Percentiles rank a stretch among this genome's conserved stretches.
phyloP scores from a whole-genome alignment of 306 rosid genomes.

The Vicia sativa region DNA sequence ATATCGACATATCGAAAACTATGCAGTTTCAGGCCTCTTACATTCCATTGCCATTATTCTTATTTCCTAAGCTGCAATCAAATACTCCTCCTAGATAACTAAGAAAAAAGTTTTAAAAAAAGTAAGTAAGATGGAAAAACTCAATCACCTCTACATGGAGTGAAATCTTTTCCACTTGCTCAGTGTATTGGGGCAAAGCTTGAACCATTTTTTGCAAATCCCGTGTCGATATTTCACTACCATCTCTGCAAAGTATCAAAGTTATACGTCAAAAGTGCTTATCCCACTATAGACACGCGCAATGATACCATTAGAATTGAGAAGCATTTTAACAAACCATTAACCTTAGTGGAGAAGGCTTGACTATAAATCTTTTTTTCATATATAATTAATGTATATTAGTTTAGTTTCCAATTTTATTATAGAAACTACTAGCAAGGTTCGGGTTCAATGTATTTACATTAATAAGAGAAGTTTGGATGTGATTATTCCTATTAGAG shows the following conservation, averaged over 20 bases:
- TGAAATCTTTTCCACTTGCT: conserved; percentile 89
- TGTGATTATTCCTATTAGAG: not conserved
- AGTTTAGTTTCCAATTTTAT: not conserved
- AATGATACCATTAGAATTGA: not conserved
- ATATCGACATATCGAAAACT: conserved; percentile 21
- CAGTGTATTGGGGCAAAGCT: conserved; percentile 95
- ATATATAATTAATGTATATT: not conserved
- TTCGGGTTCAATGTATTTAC: not conserved
- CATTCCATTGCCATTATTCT: conserved; percentile 23
- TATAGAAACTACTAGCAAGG: not conserved
- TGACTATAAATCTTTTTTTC: not conserved
- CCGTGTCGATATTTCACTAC: conserved; percentile 79
- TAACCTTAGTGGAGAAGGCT: not conserved
- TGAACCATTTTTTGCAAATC: conserved; percentile 98
- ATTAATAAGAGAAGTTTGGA: not conserved
- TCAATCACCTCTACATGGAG: conserved; percentile 88
- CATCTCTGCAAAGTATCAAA: conserved; percentile 64
- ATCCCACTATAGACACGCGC: not conserved
- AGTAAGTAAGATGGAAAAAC: conserved; percentile 27
- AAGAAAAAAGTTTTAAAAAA: not conserved
- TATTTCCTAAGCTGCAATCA: conserved; percentile 30
- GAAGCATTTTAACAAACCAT: not conserved
- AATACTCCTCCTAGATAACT: not conserved
- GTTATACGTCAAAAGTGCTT: conserved; percentile 29
- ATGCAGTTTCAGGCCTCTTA: conserved; percentile 21